These are phyloP conservation scores for Colletotrichum sp. DNA, from an alignment of 2,329 filamentous ascomycete species.

Conservation along the genomic window DNA sequence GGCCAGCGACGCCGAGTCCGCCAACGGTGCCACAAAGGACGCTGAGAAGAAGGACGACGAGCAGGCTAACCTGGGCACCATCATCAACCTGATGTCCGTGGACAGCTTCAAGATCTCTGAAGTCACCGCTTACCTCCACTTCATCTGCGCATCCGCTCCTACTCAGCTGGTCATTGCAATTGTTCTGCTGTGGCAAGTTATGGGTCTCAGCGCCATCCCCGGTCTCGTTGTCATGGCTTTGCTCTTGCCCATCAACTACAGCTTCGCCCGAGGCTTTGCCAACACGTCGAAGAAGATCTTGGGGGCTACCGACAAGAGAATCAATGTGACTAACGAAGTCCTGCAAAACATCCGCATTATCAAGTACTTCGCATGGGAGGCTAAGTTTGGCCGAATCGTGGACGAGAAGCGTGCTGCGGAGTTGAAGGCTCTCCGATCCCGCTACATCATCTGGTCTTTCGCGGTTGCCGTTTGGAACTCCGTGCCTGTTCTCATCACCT, in stretches of 20 bases:
- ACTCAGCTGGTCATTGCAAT: conserved; percentile 86
- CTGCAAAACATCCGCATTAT: conserved; percentile 98
- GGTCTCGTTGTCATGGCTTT: conserved; percentile 90
- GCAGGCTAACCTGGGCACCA: conserved; percentile 93
- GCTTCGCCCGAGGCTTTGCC: conserved; percentile 84
- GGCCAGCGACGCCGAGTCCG: conserved; percentile 36
- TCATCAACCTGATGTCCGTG: conserved; percentile 99
- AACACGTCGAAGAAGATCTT: conserved; percentile 90
- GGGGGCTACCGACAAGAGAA: conserved; percentile 91
- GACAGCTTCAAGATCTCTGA: conserved; percentile 99
- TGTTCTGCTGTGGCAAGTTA: conserved; percentile 82
- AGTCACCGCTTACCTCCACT: conserved; percentile 93
- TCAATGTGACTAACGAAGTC: conserved; percentile 96
- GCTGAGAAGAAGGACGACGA: conserved; percentile 58
- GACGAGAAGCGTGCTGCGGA: conserved; percentile 87
- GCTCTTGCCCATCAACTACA: conserved; percentile 88
- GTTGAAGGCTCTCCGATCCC: conserved; percentile 76
- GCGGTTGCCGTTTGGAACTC: conserved; percentile 97
- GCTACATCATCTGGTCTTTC: conserved; percentile 90
- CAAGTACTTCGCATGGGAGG: conserved; percentile 99
- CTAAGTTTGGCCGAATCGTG: conserved; percentile 84
- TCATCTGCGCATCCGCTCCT: conserved; percentile 89
- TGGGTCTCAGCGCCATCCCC: conserved; percentile 92
- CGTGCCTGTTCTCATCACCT: conserved; percentile 92
- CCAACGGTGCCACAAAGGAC: conserved; percentile 37